Evolutionary conservation across 768 basidiomycete species (phyloP), one percentile per base, ranked within the genome.

Genomic region (Mycena alexandri): DNA sequence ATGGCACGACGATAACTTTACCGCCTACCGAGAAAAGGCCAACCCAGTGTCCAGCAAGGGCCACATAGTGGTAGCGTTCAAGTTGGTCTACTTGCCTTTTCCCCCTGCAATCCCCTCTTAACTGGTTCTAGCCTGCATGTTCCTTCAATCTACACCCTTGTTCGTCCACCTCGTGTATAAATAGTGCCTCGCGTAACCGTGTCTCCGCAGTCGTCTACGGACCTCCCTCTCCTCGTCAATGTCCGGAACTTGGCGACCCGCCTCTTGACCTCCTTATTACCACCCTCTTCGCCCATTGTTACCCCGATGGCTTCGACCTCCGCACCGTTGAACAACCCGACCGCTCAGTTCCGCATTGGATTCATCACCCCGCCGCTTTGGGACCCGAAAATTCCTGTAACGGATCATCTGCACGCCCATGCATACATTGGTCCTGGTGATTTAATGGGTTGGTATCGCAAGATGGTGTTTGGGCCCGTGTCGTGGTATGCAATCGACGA

Each of bases 401-500:
- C 88, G 29, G 92, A 93, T 76, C 92, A 93, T 75, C 84, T 93
- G 29, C 92, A 93, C 74, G 87, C 86, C 0, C 93, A 94, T 76
- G 92, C 90, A 8, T 93, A 88, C 75, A 84, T 93, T 55, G 81
- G 80, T 14, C 87, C 90, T 13, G 81, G 87, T 9, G 89, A 94
- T 76, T 80, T 85, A 36, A 79, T 89, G 73, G 90, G 91, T 56
- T 94, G 91, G 92, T 90, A 88, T 86, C 81, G 92, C 72, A 82
- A 84, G 41, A 77, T 92, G 21, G 90, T 87, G 10, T 93, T 89
- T 76, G 83, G 89, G 12, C 82, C 89, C 9, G 64, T 93, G 42
- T 90, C 89, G 1, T 93, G 92, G 91, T 93, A 93, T 75, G 79
- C 85, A 42, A 85, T 93, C 54, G 90, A 93, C 65, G 92, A 93